Percentiles rank a stretch among this genome's conserved stretches.
Evolutionary conservation across 1,284 basidiomycete species (phyloP).

Genomic region (Ceratobasidium sp.): DNA sequence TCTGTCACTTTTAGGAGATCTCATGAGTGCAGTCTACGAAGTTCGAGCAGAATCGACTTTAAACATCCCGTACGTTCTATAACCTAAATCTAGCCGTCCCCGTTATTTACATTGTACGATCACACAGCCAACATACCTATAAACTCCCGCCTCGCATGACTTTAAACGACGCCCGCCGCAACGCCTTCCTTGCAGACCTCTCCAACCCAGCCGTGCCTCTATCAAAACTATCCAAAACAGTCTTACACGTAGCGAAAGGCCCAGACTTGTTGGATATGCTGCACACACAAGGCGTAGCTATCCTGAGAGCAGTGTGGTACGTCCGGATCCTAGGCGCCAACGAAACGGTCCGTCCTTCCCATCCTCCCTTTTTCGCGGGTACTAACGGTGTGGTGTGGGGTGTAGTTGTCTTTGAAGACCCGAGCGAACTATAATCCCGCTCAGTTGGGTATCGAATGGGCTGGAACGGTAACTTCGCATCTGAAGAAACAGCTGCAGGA

Average conservation of each 20-base stretch:
- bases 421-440: slow-evolving; percentile 81
- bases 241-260: slow-evolving; percentile 94
- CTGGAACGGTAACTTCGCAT: slow-evolving; percentile 87
- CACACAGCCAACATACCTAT: slow-evolving; percentile 76
- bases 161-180: slow-evolving; percentile 88
- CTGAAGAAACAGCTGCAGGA: slow-evolving; percentile 90
- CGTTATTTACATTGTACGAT: neutral
- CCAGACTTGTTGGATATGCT: slow-evolving; percentile 92
- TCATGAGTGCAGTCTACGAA: slow-evolving; percentile 84
- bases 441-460: slow-evolving; percentile 93
- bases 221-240: slow-evolving; percentile 84
- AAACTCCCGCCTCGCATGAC: slow-evolving; percentile 90
- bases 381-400: neutral
- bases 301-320: slow-evolving; percentile 94
- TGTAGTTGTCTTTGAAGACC: slow-evolving; percentile 76
- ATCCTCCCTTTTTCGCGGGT: neutral
- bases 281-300: slow-evolving; percentile 83
- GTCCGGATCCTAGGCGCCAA: slow-evolving; percentile 94
- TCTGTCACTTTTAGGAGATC: slow-evolving; percentile 77
- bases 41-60: slow-evolving; percentile 71
- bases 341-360: slow-evolving; percentile 74
- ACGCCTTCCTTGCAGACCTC: slow-evolving; percentile 92
- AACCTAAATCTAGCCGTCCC: slow-evolving; percentile 18
- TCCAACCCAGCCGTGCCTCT: slow-evolving; percentile 91
- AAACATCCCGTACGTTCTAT: slow-evolving; percentile 69